Conservation (phyloP, 108 stramenopile genomes). For the Skeletonema menzelii region DNA sequence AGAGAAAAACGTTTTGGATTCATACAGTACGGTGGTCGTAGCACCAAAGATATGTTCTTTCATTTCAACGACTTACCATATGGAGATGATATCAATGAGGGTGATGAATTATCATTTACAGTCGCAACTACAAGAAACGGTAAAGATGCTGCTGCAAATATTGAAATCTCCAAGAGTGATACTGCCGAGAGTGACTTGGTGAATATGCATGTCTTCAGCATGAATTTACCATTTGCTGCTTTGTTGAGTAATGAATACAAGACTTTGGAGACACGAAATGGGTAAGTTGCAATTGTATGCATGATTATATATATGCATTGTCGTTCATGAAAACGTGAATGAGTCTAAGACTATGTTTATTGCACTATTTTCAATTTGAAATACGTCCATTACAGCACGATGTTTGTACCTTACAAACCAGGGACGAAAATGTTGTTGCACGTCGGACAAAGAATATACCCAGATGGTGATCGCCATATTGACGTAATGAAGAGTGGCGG, state of each 20-base stretch:
- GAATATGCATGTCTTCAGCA: constrained; percentile 62
- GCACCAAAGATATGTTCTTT: constrained; percentile 64
- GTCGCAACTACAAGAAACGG: constrained; percentile 46
- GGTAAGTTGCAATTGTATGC: no score
- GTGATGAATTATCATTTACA: constrained; percentile 57
- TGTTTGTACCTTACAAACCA: constrained; percentile 69
- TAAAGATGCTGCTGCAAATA: constrained; percentile 44
- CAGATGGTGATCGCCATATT: constrained; percentile 70
- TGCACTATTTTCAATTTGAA: no score
- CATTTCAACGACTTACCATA: constrained; percentile 59
- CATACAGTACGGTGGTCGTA: constrained; percentile 46
- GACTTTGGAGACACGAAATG: constrained; percentile 79
- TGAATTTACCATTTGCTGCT: constrained; percentile 84
- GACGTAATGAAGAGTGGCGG: constrained; percentile 69
- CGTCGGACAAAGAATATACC: constrained; percentile 77
- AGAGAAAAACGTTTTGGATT: constrained; percentile 70
- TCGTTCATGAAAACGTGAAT: no score
- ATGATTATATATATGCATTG: no score
- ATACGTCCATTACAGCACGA: no score
- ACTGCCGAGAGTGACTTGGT: constrained; percentile 20
- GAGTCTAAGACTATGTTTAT: no score
- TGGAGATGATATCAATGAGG: constrained; percentile 43
- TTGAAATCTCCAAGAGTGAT: constrained; percentile 36
- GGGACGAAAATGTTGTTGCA: constrained; percentile 78
- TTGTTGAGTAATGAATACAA: constrained; percentile 83